These are phyloP conservation scores for Clitopilus hobsonii DNA, from an alignment of 768 basidiomycete species.

Conservation along the genomic window DNA sequence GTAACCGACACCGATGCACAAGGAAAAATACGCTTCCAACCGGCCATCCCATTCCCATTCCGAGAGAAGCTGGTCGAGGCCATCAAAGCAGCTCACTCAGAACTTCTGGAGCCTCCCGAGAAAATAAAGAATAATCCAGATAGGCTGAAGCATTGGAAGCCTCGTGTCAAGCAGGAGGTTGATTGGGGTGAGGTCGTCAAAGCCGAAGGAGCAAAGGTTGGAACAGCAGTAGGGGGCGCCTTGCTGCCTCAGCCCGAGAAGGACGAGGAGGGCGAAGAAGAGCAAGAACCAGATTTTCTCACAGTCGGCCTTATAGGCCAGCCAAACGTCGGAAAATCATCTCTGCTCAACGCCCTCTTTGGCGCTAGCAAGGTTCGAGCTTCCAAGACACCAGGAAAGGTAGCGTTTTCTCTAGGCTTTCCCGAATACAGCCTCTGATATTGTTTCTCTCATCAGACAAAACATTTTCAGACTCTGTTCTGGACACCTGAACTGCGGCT, in stretches of 20 bases:
- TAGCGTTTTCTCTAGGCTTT: conserved; percentile 16
- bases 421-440: not conserved
- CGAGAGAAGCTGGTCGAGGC: conserved; percentile 60
- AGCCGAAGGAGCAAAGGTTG: conserved; percentile 39
- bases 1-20: conserved; percentile 33
- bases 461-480: conserved; percentile 93
- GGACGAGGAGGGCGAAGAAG: conserved; percentile 20
- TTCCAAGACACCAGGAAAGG: conserved; percentile 86
- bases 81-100: conserved; percentile 59
- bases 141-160: conserved; percentile 57
- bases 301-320: conserved; percentile 89
- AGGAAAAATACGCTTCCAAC: conserved; percentile 48
- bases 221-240: conserved; percentile 38
- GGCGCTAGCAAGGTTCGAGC: conserved; percentile 74
- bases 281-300: conserved; percentile 50
- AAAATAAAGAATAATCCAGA: conserved; percentile 43
- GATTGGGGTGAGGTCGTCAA: conserved; percentile 68
- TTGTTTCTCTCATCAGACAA: conserved; percentile 50
- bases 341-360: conserved; percentile 87
- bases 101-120: conserved; percentile 65
- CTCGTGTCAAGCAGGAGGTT: conserved; percentile 56
- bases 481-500: conserved; percentile 84
- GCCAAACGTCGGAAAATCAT: conserved; percentile 95
- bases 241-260: conserved; percentile 14
- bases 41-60: conserved; percentile 64